A percentile compares a stretch with the other conserved stretches of the same genome.
These are phyloP conservation scores for Phytophthora rubi DNA, from an alignment of 352 stramenopile genomes.

Conservation along the genomic window DNA sequence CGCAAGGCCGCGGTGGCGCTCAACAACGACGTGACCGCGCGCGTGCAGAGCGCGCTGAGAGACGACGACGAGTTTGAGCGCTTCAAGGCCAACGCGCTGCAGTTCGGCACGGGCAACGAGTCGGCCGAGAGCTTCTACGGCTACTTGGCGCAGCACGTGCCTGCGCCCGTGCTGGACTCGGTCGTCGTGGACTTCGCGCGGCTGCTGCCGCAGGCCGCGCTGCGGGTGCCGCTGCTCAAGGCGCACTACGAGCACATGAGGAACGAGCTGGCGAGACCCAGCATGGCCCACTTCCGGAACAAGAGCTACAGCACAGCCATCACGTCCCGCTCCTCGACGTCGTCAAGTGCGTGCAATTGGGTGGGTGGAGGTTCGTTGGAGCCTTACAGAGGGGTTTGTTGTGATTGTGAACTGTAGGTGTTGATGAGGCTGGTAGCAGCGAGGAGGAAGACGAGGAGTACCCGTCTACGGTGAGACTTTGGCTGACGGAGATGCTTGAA, in stretches of 20 bases:
- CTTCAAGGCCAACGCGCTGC: constrained; percentile 81
- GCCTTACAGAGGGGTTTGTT: neutral
- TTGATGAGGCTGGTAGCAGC: constrained; percentile 49
- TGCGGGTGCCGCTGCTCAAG: constrained; percentile 76
- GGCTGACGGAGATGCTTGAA: neutral
- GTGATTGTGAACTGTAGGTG: constrained; percentile 14
- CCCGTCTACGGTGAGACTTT: constrained; percentile 58
- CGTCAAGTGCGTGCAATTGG: constrained; percentile 35
- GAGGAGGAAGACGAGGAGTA: constrained; percentile 78
- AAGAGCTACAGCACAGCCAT: constrained; percentile 71
- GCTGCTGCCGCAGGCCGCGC: constrained; percentile 60
- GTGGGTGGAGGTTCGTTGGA: neutral
- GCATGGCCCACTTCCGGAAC: constrained; percentile 49
- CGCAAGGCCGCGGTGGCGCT: constrained; percentile 76
- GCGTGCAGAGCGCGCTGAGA: constrained; percentile 58
- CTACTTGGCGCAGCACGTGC: constrained; percentile 69
- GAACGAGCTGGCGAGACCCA: constrained; percentile 31
- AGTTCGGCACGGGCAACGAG: constrained; percentile 78
- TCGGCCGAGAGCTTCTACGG: constrained; percentile 67
- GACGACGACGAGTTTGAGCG: constrained; percentile 69
- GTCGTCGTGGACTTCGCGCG: constrained; percentile 87
- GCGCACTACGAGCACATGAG: constrained; percentile 67
- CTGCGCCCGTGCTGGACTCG: constrained; percentile 54
- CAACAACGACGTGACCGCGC: constrained; percentile 80
- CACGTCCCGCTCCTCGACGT: constrained; percentile 36